Conservation (phyloP, 2,329 filamentous ascomycete genomes). For the Botrytis byssoidea region DNA sequence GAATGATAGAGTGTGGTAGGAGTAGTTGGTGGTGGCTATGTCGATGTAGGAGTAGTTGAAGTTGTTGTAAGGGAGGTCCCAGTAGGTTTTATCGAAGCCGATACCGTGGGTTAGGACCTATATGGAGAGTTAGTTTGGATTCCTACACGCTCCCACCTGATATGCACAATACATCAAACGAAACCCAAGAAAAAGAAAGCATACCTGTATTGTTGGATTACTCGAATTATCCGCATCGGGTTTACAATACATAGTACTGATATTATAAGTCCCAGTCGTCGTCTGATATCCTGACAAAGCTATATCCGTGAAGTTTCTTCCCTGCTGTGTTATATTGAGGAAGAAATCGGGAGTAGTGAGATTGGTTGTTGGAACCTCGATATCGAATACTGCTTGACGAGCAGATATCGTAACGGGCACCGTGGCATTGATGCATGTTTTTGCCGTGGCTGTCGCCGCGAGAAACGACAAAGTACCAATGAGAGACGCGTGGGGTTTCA, state of each 20-base stretch:
- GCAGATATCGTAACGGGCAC: not conserved
- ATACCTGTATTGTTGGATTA: not conserved
- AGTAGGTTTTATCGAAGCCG: slow-evolving; percentile 26
- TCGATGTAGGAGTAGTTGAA: slow-evolving; percentile 22
- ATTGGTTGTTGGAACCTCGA: not conserved
- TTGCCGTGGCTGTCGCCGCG: not conserved
- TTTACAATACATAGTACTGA: slow-evolving; percentile 46
- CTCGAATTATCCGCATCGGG: not conserved
- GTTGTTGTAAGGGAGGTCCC: slow-evolving; percentile 22
- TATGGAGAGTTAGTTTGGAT: not conserved
- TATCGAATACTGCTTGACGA: not conserved
- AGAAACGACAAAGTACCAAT: not conserved
- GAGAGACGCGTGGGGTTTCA: not conserved
- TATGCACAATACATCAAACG: not conserved
- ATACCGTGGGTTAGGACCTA: slow-evolving; percentile 26
- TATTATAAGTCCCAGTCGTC: slow-evolving; percentile 53
- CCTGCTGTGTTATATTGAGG: slow-evolving; percentile 49
- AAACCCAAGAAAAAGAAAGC: rapidly evolving
- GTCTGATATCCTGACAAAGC: slow-evolving; percentile 50
- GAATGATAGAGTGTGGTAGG: slow-evolving; percentile 26
- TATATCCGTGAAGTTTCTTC: slow-evolving; percentile 49
- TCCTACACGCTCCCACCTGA: not conserved
- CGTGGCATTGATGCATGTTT: not conserved
- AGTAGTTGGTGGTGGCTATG: slow-evolving; percentile 7
- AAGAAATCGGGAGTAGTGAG: slow-evolving; percentile 49